These are phyloP conservation scores for Elymus sibiricus DNA, from an alignment of 176 grass and related monocot species.

Conservation along the genomic window DNA sequence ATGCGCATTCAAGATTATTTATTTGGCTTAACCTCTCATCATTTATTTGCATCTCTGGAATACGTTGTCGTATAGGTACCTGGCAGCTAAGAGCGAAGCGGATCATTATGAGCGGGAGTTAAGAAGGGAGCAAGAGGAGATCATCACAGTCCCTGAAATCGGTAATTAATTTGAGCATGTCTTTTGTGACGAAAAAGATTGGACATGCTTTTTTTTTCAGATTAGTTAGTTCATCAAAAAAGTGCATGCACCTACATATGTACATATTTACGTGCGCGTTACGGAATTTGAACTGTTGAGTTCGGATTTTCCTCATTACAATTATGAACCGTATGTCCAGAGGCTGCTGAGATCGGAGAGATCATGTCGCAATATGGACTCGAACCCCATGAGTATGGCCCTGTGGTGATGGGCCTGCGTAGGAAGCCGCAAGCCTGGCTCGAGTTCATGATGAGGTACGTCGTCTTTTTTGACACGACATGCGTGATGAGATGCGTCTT, in stretches of 20 bases:
- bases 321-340: background rate
- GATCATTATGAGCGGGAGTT: slow-evolving; percentile 73
- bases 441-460: slow-evolving; percentile 94
- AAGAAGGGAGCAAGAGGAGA: slow-evolving; percentile 75
- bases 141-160: slow-evolving; percentile 66
- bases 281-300: too few relatives aligned
- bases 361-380: slow-evolving; percentile 75
- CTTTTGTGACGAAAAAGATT: too few relatives aligned
- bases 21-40: background rate
- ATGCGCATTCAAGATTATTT: too few relatives aligned
- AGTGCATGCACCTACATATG: too few relatives aligned
- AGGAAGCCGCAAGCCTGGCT: slow-evolving; percentile 85
- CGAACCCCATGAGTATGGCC: slow-evolving; percentile 58
- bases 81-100: slow-evolving; percentile 78
- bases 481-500: background rate
- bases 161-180: slow-evolving; percentile 41
- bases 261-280: too few relatives aligned
- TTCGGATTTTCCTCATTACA: too few relatives aligned
- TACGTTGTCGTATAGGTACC: slow-evolving; percentile 34
- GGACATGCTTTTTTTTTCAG: too few relatives aligned
- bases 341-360: slow-evolving; percentile 80
- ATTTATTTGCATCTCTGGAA: too few relatives aligned
- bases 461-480: too few relatives aligned
- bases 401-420: slow-evolving; percentile 51
- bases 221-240: too few relatives aligned